Evolutionary conservation across 108 stramenopile species (phyloP).

Genomic region (Cyclotella distinguenda): DNA sequence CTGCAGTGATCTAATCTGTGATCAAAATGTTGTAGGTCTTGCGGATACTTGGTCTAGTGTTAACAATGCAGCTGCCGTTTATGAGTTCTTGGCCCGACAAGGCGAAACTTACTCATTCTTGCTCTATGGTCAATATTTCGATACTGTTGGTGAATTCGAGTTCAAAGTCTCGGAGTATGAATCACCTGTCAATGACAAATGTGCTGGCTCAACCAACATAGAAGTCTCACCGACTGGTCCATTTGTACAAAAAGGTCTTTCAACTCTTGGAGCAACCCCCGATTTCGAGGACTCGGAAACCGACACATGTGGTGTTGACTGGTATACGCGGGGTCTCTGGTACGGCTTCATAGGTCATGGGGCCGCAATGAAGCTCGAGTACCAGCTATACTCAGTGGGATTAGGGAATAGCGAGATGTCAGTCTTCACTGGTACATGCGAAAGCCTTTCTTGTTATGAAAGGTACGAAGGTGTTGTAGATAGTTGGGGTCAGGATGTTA

Average conservation of each 20-base stretch:
- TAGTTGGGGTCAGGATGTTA: background rate
- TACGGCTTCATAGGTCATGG: conserved; percentile 4
- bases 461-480: background rate
- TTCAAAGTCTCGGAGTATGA: conserved; percentile 15
- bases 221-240: background rate
- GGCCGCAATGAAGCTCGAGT: conserved; percentile 1
- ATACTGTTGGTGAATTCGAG: background rate
- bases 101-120: background rate
- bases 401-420: background rate
- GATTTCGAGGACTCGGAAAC: conserved; percentile 1
- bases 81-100: conserved; percentile 5
- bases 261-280: conserved; percentile 16
- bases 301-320: conserved; percentile 1
- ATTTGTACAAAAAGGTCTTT: background rate
- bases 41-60: background rate
- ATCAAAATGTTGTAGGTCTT: background rate
- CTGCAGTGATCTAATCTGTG: background rate
- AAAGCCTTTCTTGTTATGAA: background rate
- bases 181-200: background rate
- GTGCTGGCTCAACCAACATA: background rate
- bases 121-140: conserved; percentile 2
- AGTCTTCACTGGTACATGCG: conserved; percentile 14
- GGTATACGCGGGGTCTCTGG: conserved; percentile 18
- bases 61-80: background rate
- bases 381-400: conserved; percentile 7